These are phyloP conservation scores for Spongispora temasekensis DNA, from an alignment of 1,284 basidiomycete species.

Conservation along the genomic window DNA sequence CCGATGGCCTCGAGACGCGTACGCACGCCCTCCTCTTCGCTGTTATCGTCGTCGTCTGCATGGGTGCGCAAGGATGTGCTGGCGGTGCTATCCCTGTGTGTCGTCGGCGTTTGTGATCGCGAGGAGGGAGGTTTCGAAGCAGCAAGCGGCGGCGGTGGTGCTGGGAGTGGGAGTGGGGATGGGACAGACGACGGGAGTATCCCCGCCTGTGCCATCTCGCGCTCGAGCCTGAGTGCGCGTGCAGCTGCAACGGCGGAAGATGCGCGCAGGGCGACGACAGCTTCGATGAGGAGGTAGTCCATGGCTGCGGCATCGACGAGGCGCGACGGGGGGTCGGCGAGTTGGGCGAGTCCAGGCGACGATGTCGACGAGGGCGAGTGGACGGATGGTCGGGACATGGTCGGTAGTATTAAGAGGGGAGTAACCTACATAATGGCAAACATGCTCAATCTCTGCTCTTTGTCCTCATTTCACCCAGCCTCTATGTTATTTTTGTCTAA, in stretches of 20 bases:
- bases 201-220: slow-evolving; percentile 75
- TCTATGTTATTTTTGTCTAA: too few species aligned
- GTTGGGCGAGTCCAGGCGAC: slow-evolving; percentile 50
- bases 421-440: too few species aligned
- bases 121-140: too few species aligned
- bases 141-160: too few species aligned
- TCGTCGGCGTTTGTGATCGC: slow-evolving; percentile 13
- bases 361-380: too few species aligned
- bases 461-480: too few species aligned
- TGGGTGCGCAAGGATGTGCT: slow-evolving; percentile 20
- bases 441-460: too few species aligned
- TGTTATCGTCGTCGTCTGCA: slow-evolving; percentile 50
- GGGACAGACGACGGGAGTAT: slow-evolving; percentile 52
- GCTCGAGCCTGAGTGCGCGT: slow-evolving; percentile 63
- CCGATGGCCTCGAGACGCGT: slow-evolving; percentile 82
- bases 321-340: slow-evolving; percentile 61
- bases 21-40: slow-evolving; percentile 73
- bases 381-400: slow-evolving; percentile 35
- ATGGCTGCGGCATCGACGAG: slow-evolving; percentile 76
- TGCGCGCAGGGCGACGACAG: slow-evolving; percentile 68
- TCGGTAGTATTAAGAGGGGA: too few species aligned
- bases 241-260: slow-evolving; percentile 71
- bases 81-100: slow-evolving; percentile 39
- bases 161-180: slow-evolving; percentile 20
- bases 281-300: slow-evolving; percentile 84